phyloP scores from a whole-genome alignment of 2,329 filamentous ascomycete genomes.

The Exophiala alcalophila region DNA sequence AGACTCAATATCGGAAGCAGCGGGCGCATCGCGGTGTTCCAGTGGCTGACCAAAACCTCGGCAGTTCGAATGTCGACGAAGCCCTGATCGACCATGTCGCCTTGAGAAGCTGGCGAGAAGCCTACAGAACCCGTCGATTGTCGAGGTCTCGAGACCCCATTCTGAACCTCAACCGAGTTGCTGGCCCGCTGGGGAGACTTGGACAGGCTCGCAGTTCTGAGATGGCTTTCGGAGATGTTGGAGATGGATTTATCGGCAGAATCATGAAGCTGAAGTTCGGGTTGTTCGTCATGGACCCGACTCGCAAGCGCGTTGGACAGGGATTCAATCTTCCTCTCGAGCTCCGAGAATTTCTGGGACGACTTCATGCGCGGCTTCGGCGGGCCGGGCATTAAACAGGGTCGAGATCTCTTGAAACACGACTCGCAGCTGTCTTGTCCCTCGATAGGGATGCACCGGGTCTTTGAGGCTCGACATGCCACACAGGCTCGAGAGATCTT shows the following conservation, averaged over 20 bases:
- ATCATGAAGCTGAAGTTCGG: too few species aligned
- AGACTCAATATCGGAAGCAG: slow-evolving; percentile 3
- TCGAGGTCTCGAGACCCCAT: background rate
- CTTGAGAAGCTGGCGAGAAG: background rate
- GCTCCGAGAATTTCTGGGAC: slow-evolving; percentile 13
- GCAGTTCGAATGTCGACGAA: slow-evolving; percentile 12
- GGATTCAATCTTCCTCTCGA: slow-evolving; percentile 14
- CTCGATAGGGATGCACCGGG: slow-evolving; percentile 16
- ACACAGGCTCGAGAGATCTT: slow-evolving; percentile 21
- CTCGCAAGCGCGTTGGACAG: slow-evolving; percentile 4
- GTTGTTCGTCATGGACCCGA: slow-evolving; percentile 12
- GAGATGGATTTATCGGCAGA: too few species aligned
- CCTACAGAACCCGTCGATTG: background rate
- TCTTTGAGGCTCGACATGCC: slow-evolving; percentile 25
- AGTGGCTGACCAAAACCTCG: slow-evolving; percentile 13
- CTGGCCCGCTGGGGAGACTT: background rate
- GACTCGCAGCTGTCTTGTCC: slow-evolving; percentile 57
- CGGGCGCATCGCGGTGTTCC: slow-evolving; percentile 7
- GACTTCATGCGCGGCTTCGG: slow-evolving; percentile 10
- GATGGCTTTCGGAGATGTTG: background rate
- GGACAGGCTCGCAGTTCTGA: background rate
- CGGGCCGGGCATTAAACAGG: slow-evolving; percentile 8
- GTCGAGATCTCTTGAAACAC: slow-evolving; percentile 74
- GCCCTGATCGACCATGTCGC: slow-evolving; percentile 8
- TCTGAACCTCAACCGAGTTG: background rate